Evolutionary conservation across 1,139 yeast genomes (phyloP).

Genomic region (Geotrichum carabidarum): DNA sequence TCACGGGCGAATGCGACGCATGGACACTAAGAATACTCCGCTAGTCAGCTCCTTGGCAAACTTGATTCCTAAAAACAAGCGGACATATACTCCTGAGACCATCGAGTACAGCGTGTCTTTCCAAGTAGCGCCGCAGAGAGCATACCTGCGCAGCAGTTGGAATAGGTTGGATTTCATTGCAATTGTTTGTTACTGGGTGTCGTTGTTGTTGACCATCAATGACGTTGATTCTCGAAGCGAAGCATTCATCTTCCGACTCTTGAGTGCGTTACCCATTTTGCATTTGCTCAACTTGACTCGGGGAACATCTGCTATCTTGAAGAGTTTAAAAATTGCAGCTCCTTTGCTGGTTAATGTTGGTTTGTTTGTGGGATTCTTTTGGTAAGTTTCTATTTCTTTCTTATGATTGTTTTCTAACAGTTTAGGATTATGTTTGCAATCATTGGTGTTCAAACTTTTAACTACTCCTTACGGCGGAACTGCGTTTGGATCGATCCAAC

Average conservation of each 20-base stretch:
- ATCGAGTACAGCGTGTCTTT: not conserved
- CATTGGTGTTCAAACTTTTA: slow-evolving; percentile 85
- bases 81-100: not conserved
- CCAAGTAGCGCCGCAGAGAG: slow-evolving; percentile 35
- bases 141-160: slow-evolving; percentile 78
- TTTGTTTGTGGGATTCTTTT: slow-evolving; percentile 73
- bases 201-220: slow-evolving; percentile 51
- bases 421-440: slow-evolving; percentile 60
- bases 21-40: slow-evolving; percentile 1
- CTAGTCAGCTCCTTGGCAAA: slow-evolving; percentile 10
- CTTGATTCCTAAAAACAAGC: slow-evolving; percentile 1
- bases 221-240: slow-evolving; percentile 50
- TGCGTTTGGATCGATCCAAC: slow-evolving; percentile 86
- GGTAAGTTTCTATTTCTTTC: slow-evolving; percentile 39
- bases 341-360: slow-evolving; percentile 75
- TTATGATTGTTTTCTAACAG: not conserved
- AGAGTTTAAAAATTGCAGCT: slow-evolving; percentile 66
- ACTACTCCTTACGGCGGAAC: slow-evolving; percentile 72
- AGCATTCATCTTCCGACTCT: slow-evolving; percentile 61
- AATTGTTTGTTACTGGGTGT: slow-evolving; percentile 68
- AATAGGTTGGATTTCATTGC: slow-evolving; percentile 77
- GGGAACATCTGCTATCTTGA: slow-evolving; percentile 69
- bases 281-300: slow-evolving; percentile 68
- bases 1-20: slow-evolving; percentile 1
- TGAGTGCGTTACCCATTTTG: slow-evolving; percentile 68